These are phyloP conservation scores for Ophiostoma sp. DNA, from an alignment of 2,329 filamentous ascomycete species.

Conservation along the genomic window DNA sequence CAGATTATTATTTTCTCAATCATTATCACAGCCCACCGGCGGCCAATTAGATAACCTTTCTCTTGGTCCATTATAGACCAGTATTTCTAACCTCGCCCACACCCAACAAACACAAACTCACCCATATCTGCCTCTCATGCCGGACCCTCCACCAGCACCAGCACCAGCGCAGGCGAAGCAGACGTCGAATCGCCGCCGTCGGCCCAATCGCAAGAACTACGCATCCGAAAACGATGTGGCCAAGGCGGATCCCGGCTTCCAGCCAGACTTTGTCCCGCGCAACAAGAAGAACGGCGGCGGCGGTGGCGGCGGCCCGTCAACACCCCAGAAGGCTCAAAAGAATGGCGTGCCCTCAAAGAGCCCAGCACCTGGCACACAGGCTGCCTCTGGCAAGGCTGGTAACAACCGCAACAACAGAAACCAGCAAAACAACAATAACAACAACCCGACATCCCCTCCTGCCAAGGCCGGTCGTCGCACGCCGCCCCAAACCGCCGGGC, in stretches of 20 bases:
- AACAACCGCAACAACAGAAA: constrained; percentile 37
- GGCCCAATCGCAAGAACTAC: constrained; percentile 53
- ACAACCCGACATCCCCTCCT: constrained; percentile 44
- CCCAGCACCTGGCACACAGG: constrained; percentile 33
- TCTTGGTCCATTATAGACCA: not conserved
- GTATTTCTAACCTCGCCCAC: not conserved
- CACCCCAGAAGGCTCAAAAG: constrained; percentile 27
- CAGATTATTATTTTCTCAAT: not conserved
- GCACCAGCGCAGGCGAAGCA: constrained; percentile 32
- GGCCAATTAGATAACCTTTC: not conserved
- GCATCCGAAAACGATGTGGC: constrained; percentile 59
- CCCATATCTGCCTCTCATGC: constrained; percentile 35
- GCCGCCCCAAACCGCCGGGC: constrained; percentile 45
- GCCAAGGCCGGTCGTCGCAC: constrained; percentile 46
- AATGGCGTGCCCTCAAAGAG: constrained; percentile 29
- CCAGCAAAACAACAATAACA: constrained; percentile 32
- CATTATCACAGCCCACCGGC: not conserved
- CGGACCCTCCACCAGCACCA: constrained; percentile 32
- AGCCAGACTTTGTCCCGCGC: constrained; percentile 36
- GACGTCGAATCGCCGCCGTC: constrained; percentile 45
- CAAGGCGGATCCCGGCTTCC: constrained; percentile 38
- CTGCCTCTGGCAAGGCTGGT: constrained; percentile 34
- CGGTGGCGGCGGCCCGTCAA: constrained; percentile 20
- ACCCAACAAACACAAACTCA: not conserved
- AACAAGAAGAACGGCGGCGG: not conserved